phyloP scores from a whole-genome alignment of 2,329 filamentous ascomycete species.

The Leptographium procerum region DNA sequence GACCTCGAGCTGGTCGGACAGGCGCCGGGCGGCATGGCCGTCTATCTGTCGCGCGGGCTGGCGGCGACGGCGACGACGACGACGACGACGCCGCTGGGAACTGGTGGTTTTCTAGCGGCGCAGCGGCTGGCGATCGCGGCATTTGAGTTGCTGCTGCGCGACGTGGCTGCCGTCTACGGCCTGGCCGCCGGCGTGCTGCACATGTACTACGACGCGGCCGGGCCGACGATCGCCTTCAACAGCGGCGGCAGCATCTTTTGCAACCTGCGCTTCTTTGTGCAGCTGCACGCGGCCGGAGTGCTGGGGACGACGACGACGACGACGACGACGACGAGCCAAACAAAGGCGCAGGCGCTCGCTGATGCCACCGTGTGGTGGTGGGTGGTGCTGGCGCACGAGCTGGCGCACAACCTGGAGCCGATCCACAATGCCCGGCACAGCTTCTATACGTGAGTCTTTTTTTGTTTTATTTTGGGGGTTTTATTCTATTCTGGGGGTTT shows the following conservation, averaged over 20 bases:
- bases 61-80: conserved; percentile 26
- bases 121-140: conserved; percentile 52
- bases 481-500: not conserved
- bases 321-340: not conserved
- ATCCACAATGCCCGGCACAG: conserved; percentile 70
- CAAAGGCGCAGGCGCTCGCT: conserved; percentile 15
- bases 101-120: conserved; percentile 45
- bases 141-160: conserved; percentile 59
- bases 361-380: conserved; percentile 24
- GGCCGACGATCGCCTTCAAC: conserved; percentile 89
- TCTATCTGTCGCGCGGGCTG: conserved; percentile 55
- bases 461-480: conserved; percentile 9
- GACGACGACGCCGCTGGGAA: conserved; percentile 29
- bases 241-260: conserved; percentile 79
- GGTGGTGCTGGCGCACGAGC: conserved; percentile 76
- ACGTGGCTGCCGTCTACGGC: conserved; percentile 61
- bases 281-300: conserved; percentile 55
- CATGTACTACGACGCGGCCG: conserved; percentile 73
- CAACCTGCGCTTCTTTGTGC: conserved; percentile 78
- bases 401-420: conserved; percentile 83
- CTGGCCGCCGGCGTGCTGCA: conserved; percentile 60
- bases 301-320: not conserved
- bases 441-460: conserved; percentile 58
- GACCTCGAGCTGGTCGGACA: conserved; percentile 63
- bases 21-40: conserved; percentile 58